phyloP scores from a whole-genome alignment of 192 early-diverging fungal species.

The Coemansia sp. region DNA sequence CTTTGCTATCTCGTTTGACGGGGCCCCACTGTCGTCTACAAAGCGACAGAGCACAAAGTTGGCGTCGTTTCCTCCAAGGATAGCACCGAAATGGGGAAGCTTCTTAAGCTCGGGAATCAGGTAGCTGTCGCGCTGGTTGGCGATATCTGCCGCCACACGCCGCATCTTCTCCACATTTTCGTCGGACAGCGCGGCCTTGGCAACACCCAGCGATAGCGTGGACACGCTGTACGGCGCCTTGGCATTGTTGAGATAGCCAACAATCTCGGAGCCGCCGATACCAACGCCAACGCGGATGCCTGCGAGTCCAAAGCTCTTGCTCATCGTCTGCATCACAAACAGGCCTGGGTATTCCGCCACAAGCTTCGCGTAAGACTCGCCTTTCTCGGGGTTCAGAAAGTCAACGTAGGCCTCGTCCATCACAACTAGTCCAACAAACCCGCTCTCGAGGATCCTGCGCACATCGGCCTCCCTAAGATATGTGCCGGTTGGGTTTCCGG shows the following conservation, averaged over 20 bases:
- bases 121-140: constrained; percentile 61
- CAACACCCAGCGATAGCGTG: constrained; percentile 79
- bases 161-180: constrained; percentile 70
- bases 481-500: constrained; percentile 98
- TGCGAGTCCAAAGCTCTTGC: constrained; percentile 97
- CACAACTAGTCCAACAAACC: constrained; percentile 83
- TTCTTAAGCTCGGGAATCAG: constrained; percentile 65
- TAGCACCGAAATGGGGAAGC: constrained; percentile 66
- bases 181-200: constrained; percentile 72
- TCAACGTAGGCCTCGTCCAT: constrained; percentile 99
- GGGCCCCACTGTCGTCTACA: constrained; percentile 61
- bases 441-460: constrained; percentile 44
- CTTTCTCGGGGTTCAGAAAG: constrained; percentile 71
- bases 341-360: constrained; percentile 86
- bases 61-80: constrained; percentile 87
- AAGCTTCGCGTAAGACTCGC: constrained; percentile 76
- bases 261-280: constrained; percentile 75
- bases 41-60: constrained; percentile 95
- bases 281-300: constrained; percentile 92
- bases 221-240: constrained; percentile 99
- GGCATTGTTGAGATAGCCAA: constrained; percentile 91
- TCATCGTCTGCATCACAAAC: constrained; percentile 96
- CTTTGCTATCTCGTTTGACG: constrained; percentile 72
- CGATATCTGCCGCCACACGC: constrained; percentile 60
- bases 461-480: constrained; percentile 65